Evolutionary conservation across 2,329 filamentous ascomycete species (phyloP), one percentile per base, ranked within the genome.

Genomic region (Aspergillus quadrilineatus): DNA sequence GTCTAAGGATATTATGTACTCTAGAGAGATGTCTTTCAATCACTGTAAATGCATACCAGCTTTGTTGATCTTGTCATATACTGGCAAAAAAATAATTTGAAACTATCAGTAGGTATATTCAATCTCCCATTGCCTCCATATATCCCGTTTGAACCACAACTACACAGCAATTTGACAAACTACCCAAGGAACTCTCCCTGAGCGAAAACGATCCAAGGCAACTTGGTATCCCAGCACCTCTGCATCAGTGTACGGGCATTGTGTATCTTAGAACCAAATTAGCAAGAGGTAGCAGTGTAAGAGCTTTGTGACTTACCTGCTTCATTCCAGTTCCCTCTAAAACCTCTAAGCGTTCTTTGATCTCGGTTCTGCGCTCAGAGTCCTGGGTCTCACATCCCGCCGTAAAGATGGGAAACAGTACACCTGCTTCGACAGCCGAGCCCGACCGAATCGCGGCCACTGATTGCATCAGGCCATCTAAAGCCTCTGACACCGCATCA

Each of bases 341-440:
- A 15, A 81, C 81, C 68, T 79, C 78, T 67, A 94, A 79, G 47
- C 89, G 79, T 62, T 85, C 82, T 65, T 89, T 75, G 37, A 93
- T 84, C 65, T 84, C 79, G 26, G 75, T 74, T 49, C 85, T 79
- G 63, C 88, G 82, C 2, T 72, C 73, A 34, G 77, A 66, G 48
- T 85, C 81, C 54, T 76, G 75, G 1, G 86, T 85, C 69, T 94
- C 89, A 62, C 89, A 92, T 0, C 90, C 90, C 1, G 90, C 90
- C 1, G 89, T 89, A 71, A 94, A 94, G 75, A 94, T 85, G 0
- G 90, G 90, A 62, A 94, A 92, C 39, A 94, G 71, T 15, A 90
- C 75, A 65, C 89, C 90, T 7, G 85, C 86, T 71, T 93, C 90
- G 0, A 89, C 89, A 14, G 85, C 85, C 30, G 86, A 86, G 5